Conservation (phyloP, 1,284 basidiomycete species). For the Phylloporus gajari region DNA sequence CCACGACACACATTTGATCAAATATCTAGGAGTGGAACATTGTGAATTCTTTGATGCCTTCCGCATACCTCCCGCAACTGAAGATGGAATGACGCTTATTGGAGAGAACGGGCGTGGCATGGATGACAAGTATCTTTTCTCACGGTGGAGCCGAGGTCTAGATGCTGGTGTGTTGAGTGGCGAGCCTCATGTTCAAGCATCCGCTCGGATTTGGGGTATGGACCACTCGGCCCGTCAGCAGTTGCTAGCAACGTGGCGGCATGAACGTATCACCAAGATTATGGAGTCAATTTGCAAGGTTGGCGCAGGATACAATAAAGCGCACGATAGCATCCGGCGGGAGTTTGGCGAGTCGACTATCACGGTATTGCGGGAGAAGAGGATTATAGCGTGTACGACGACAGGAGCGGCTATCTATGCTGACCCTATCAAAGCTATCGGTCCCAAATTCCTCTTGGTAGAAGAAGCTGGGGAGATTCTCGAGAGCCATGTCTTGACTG, state of each 20-base stretch:
- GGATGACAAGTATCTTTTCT: conserved; percentile 52
- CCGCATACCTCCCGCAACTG: conserved; percentile 47
- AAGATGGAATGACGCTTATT: conserved; percentile 58
- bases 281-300: conserved; percentile 47
- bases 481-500: conserved; percentile 70
- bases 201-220: conserved; percentile 59
- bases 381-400: conserved; percentile 73
- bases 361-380: conserved; percentile 52
- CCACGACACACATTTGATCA: background rate
- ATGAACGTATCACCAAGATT: conserved; percentile 41
- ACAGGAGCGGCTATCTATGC: conserved; percentile 71
- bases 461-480: conserved; percentile 79
- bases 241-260: conserved; percentile 51
- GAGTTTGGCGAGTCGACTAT: conserved; percentile 50
- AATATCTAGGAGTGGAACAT: conserved; percentile 51
- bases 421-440: conserved; percentile 52
- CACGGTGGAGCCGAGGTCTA: conserved; percentile 55
- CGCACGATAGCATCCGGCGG: conserved; percentile 47
- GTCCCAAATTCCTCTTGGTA: conserved; percentile 63
- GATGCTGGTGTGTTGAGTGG: conserved; percentile 55
- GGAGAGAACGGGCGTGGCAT: conserved; percentile 52
- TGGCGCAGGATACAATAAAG: conserved; percentile 53
- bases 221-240: conserved; percentile 42
- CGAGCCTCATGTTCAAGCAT: conserved; percentile 41
- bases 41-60: conserved; percentile 58